Evolutionary conservation across 1,284 basidiomycete genomes (phyloP), one percentile per base, ranked within the genome.

Genomic region (Tremellales sp.): DNA sequence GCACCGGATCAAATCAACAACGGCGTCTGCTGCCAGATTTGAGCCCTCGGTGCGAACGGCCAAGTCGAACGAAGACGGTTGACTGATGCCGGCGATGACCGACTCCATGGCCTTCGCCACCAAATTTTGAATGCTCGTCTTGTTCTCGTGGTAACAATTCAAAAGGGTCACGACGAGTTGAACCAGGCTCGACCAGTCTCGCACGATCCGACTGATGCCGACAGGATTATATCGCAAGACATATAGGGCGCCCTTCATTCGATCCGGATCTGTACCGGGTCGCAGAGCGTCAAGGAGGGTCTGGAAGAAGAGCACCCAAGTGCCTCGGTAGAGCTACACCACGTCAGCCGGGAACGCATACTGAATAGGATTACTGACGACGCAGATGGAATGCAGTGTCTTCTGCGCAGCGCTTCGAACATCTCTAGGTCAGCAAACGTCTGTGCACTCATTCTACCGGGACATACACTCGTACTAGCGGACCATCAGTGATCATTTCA

Each of bases 241-340:
- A 67, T 95, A 93, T 18, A 98, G 76, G 6, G 93, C 93, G 13
- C 89, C 89, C 74, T 98, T 98, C 83, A 95, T 95, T 41, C 86
- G 80, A 72, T 97, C 94, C 19, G 92, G 88, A 61, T 91, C 87
- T 50, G 79, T 84, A 5, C 86, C 88, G 61, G 83, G 85, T 45
- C 75, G 77, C 37, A 94, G 74, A 0, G 87, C 83, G 34, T 83
- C 78, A 60, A 94, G 84, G 28, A 93, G 74, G 21, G 76, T 76
- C 1, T 87, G 84, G 43, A 90, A 76, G 43, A 80, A 80, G 53
- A 85, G 79, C 50, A 83, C 78, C 50, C 86, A 86, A 2, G 88
- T 86, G 35, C 91, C 85, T 47, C 90, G 79, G 60, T 86, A 97
- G 61, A 85, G 84, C 80, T 87, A n/a, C n/a, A n/a, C n/a, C n/a